Percentiles rank a stretch among this genome's conserved stretches.
phyloP scores from a whole-genome alignment of 2,329 filamentous ascomycete species.

The Elsinoe perseae region DNA sequence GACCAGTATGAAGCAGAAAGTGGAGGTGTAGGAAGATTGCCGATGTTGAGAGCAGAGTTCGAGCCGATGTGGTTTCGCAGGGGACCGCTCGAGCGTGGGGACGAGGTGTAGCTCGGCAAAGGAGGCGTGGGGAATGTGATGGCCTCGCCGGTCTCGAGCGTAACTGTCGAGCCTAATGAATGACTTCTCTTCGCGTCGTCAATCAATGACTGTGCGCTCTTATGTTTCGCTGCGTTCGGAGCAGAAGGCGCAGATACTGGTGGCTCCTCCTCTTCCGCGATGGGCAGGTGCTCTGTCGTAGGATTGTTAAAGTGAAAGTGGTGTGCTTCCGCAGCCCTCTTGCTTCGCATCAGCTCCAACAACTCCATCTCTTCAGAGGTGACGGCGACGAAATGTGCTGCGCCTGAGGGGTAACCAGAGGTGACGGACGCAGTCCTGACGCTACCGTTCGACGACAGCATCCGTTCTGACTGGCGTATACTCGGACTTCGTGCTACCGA shows the following conservation, averaged over 20 bases:
- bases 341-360: conserved; percentile 43
- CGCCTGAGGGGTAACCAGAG: background rate
- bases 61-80: background rate
- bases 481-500: conserved; percentile 12
- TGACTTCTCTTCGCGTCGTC: conserved; percentile 5
- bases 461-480: conserved; percentile 7
- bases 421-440: conserved; percentile 15
- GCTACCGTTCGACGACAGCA: conserved; percentile 11
- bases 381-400: conserved; percentile 36
- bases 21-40: conserved; percentile 10
- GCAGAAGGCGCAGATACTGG: background rate
- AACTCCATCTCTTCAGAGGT: conserved; percentile 44
- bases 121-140: conserved; percentile 15
- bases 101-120: conserved; percentile 2
- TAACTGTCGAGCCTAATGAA: conserved; percentile 13
- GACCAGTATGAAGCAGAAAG: conserved; percentile 13
- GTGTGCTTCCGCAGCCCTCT: conserved; percentile 32
- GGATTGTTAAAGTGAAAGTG: conserved; percentile 1
- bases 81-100: background rate
- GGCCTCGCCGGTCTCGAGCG: conserved; percentile 12
- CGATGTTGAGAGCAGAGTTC: background rate
- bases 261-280: conserved; percentile 11
- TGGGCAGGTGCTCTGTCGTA: background rate
- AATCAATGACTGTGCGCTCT: conserved; percentile 5
- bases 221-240: background rate